Base-by-base conservation (phyloP, 371 early-diverging fungal genomes). In the Gilbertella persicaria region DNA sequence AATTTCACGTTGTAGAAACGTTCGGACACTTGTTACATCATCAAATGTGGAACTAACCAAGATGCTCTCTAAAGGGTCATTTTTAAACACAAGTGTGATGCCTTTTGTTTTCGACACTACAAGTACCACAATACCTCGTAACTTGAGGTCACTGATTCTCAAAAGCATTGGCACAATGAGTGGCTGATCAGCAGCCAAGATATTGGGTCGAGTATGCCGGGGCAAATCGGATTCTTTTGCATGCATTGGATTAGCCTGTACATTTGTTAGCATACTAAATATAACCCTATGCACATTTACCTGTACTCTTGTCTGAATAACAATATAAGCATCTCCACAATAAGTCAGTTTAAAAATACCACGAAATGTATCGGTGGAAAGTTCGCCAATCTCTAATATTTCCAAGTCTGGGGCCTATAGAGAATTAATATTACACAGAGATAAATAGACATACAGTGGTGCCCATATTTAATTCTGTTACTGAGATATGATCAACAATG, bases 301-400 rank as follows among this genome's bases (percentile, higher is more conserved):
- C 33, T 97, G 97, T 12, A 97, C 96, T 76, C 91, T 90, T 14
- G 97, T 96, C 62, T 94, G 88, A 48, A 97, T 77, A 12, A 91
- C 93, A 28, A 99, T 81, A 61, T 83, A 89, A 28, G 96, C 97
- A 75, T 99, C 95, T 5, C 97, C 97, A 51, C 70, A 78, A 71
- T 99, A 99, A 23, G 84, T 86, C 60, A 99, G 80, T 54, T 92
- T 91, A 70, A 97, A 97, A 48, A 98, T 95, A 13, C 97, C 98
- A 37, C 93, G 85, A 73, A 97, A 96, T 48, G 90, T 87, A 60
- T 96, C 96, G 40, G 85, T 88, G 7, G 88, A 83, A 23, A 99
- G 80, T 52, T 99, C 99, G 28, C 96, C 91, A 53, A 99, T 94
- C 55, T 99, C 99, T 25, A 99, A 75, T 60, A 99, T 93, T 63